Conservation (phyloP, 352 stramenopile species). For the Phytophthora uliginosa region DNA sequence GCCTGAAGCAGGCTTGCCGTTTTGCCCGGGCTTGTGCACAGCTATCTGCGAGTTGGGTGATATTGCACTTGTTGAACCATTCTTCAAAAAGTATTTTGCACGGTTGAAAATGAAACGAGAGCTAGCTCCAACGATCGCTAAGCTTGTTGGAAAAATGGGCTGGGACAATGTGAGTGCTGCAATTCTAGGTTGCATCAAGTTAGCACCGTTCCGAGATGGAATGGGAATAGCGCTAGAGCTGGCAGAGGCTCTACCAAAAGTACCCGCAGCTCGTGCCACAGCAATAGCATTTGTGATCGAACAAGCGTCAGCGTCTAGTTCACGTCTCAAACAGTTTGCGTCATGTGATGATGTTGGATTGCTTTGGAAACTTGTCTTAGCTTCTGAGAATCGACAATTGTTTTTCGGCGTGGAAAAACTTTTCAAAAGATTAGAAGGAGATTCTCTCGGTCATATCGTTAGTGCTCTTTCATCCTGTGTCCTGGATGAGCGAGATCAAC, state of each 20-base stretch:
- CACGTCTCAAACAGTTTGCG: neutral
- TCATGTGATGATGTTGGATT: neutral
- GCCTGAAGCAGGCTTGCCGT: neutral
- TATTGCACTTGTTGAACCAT: neutral
- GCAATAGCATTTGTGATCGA: neutral
- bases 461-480: constrained; percentile 32
- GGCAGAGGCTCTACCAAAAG: neutral
- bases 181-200: neutral
- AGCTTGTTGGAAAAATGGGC: neutral
- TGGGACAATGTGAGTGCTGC: neutral
- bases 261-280: neutral
- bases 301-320: neutral
- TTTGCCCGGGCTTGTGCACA: neutral
- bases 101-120: neutral
- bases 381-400: neutral
- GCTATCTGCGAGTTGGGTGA: neutral
- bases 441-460: neutral
- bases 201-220: neutral
- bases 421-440: neutral
- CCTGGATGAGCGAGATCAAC: constrained; percentile 94
- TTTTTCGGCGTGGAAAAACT: neutral
- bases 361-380: neutral
- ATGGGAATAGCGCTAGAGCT: neutral
- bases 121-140: neutral
- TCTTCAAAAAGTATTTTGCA: neutral